Base-by-base conservation (phyloP, 2,329 filamentous ascomycete species). In the Colletotrichum sidae region DNA sequence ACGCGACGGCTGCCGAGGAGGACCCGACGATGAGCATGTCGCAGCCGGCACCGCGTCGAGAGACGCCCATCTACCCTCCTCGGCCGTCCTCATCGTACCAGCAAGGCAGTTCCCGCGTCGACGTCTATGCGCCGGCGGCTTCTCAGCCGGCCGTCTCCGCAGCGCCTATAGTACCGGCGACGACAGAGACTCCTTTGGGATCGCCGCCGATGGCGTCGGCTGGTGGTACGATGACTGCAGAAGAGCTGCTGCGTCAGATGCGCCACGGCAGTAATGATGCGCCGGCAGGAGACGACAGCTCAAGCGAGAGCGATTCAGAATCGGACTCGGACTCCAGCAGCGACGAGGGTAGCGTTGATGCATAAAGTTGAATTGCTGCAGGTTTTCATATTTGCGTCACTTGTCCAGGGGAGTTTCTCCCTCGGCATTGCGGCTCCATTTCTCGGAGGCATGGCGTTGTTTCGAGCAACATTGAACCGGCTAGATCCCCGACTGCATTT, bases 1-100 rank as follows among this genome's bases (percentile, higher is more conserved):
- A 74, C 13, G 78, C 75, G 11, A 78, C 78, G 2, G 77, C 76
- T 6, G 77, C 78, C 55, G 71, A 69, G 12, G 71, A 72, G 33
- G 79, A 81, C 64, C 79, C 79, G 4, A 80, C 77, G 3, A 54
- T 70, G 33, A 44, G 42, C 61, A 39, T 39, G 17, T 45, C 53
- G 17, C 63, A 57, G 15, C n/a, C 44, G 33, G 15, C 44, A 8
- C 9, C 17, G 5, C 12, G 33, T 11, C 44, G 46, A 10, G 39
- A 64, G 37, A n/a, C 33, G n/a, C n/a, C 33, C 5, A 38, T 39
- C 1, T 10, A 25, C 1, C 25, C 42, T 11, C 61, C 35, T 13
- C 60, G 17, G 34, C 54, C 63, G 15, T 42, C 59, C 12, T 65
- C 55, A 2, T 42, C 60, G 0, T 54, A 55, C 25, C 47, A 54